Conservation (phyloP, 495 filamentous ascomycete species). For the Penicillium nucicola region DNA sequence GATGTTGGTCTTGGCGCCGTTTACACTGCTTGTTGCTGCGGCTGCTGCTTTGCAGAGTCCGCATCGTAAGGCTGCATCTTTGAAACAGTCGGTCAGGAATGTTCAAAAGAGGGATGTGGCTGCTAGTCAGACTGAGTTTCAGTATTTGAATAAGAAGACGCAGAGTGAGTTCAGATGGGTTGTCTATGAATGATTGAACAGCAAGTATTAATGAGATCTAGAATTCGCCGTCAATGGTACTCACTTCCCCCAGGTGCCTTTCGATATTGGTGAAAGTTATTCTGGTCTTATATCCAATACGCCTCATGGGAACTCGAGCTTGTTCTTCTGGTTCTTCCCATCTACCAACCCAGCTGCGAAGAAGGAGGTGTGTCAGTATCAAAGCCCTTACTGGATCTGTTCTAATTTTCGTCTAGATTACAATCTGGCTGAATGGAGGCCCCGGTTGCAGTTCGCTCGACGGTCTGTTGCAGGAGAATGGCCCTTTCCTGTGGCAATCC, state of each 20-base stretch:
- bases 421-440: conserved; percentile 71
- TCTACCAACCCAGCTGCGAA: conserved; percentile 49
- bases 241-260: conserved; percentile 67
- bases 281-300: conserved; percentile 73
- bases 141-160: conserved; percentile 16
- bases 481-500: conserved; percentile 71
- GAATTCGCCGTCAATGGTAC: conserved; percentile 65
- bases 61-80: conserved; percentile 13
- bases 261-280: conserved; percentile 75
- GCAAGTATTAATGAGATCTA: conserved; percentile 5
- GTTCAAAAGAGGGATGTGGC: background rate
- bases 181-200: background rate
- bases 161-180: conserved; percentile 7
- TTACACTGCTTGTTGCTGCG: conserved; percentile 1
- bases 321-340: conserved; percentile 82
- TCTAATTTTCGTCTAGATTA: conserved; percentile 44
- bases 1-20: conserved; percentile 8
- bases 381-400: background rate
- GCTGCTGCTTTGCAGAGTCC: conserved; percentile 14
- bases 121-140: background rate
- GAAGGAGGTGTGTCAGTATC: conserved; percentile 61
- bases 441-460: conserved; percentile 67
- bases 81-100: background rate
- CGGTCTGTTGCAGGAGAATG: conserved; percentile 72
- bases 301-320: conserved; percentile 41